Evolutionary conservation across 2,329 filamentous ascomycete species (phyloP).

Genomic region (Aspergillus nomiae): DNA sequence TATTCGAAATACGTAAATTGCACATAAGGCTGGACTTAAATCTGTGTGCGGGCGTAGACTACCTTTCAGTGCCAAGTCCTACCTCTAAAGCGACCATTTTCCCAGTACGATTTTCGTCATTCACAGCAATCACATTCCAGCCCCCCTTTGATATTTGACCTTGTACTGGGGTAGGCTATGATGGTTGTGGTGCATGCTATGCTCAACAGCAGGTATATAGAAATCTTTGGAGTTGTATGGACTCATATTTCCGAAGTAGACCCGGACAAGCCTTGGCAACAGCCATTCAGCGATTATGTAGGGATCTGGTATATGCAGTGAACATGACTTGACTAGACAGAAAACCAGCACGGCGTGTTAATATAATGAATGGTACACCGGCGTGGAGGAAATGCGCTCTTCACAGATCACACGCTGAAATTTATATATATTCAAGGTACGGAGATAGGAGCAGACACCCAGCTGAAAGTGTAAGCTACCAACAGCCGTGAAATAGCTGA

Average conservation of each 20-base stretch:
- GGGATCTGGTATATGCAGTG: no score
- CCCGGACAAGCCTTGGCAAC: not conserved
- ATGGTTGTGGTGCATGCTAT: no score
- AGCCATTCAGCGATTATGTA: not conserved
- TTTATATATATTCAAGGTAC: no score
- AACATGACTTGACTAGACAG: not conserved
- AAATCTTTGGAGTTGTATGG: no score
- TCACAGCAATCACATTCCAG: not conserved
- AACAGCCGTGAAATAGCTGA: not conserved
- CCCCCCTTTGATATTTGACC: not conserved
- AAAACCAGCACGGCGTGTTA: not conserved
- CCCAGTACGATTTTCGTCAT: not conserved
- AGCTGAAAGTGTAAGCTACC: not conserved
- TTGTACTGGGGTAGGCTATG: not conserved
- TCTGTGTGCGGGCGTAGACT: not conserved
- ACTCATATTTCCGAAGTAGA: not conserved
- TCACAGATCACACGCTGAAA: not conserved
- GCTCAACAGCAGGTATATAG: no score
- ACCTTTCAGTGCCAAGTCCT: not conserved
- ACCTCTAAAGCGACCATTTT: not conserved
- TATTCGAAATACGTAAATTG: not conserved
- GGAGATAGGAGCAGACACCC: not conserved
- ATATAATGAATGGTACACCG: no score
- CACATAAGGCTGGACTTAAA: accelerated
- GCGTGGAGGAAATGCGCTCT: not conserved